Base-by-base conservation (phyloP, 1,284 basidiomycete species). In the Sanguinoderma infundibulare region DNA sequence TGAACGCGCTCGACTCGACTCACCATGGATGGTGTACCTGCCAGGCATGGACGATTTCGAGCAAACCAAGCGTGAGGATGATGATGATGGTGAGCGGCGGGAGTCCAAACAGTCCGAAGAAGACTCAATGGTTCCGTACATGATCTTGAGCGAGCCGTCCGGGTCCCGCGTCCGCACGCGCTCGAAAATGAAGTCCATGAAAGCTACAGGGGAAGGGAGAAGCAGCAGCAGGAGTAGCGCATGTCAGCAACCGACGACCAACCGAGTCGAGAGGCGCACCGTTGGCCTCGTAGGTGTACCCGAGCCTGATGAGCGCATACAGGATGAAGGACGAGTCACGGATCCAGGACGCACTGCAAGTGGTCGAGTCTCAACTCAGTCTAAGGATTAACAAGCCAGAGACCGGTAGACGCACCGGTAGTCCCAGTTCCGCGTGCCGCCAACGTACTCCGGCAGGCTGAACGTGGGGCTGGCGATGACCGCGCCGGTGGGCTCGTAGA, bases 391-490 rank as follows among this genome's bases (percentile, higher is more conserved):
- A 12, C 38, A 39, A 12, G n/a, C 14, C 30, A 32, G 4, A 17
- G 38, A 24, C 2, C 20, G 17, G 40, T 39, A 12, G 8, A 60
- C 74, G 32, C 67, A 89, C 83, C 89, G 84, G 66, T 91, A 91
- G 73, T 91, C 90, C 92, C 94, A 96, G 72, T 96, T 96, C 53
- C 94, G 80, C 0, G 87, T 88, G 1, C 94, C 95, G 0, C 94
- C 94, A 36, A 97, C 92, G 67, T 88, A 91, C 73, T 98, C 96
- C 0, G 95, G 95, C 10, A 98, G 79, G 66, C 91, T 93, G 76
- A 98, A 98, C 0, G 95, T 98, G 0, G 96, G 95, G 63, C 93
- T 95, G 0, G 95, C 95, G 5, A 97, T 89, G 52, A 96, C 91
- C 1, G 95, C 95, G 28, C 94, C 87, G 1, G 93, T 95, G 0